phyloP scores from a whole-genome alignment of 352 stramenopile genomes.

The Phytophthora syringae region DNA sequence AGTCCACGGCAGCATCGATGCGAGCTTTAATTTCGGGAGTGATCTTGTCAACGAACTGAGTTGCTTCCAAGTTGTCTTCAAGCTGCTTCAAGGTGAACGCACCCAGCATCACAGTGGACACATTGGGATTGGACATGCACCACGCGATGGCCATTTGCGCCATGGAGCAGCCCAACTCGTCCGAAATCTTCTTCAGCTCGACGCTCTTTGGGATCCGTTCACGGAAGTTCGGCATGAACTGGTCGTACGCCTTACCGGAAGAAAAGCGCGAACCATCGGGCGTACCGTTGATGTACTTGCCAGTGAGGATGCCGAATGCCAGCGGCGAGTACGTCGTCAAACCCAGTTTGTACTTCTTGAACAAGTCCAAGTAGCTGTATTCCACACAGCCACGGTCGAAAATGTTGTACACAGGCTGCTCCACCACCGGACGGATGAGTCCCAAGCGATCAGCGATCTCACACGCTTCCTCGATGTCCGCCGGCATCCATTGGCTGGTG shows the following conservation, averaged over 20 bases:
- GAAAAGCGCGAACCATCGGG: conserved; percentile 39
- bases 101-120: conserved; percentile 56
- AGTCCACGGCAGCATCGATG: conserved; percentile 56
- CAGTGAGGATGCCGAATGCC: conserved; percentile 48
- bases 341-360: conserved; percentile 60
- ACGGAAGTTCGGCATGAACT: conserved; percentile 36
- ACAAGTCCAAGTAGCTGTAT: conserved; percentile 58
- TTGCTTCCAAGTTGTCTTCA: conserved; percentile 57
- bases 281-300: conserved; percentile 55
- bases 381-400: conserved; percentile 63
- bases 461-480: conserved; percentile 60
- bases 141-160: conserved; percentile 28
- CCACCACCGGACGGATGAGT: conserved; percentile 44
- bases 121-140: conserved; percentile 58
- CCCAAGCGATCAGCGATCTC: conserved; percentile 32
- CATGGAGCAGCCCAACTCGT: conserved; percentile 38
- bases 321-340: conserved; percentile 62
- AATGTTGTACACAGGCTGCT: conserved; percentile 75
- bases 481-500: conserved; percentile 56
- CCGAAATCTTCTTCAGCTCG: conserved; percentile 41
- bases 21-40: conserved; percentile 59
- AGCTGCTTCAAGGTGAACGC: conserved; percentile 56
- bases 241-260: conserved; percentile 33
- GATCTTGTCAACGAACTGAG: conserved; percentile 50
- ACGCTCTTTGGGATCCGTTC: conserved; percentile 35